Evolutionary conservation across 108 stramenopile species (phyloP).

Genomic region (Fragilaria radians): DNA sequence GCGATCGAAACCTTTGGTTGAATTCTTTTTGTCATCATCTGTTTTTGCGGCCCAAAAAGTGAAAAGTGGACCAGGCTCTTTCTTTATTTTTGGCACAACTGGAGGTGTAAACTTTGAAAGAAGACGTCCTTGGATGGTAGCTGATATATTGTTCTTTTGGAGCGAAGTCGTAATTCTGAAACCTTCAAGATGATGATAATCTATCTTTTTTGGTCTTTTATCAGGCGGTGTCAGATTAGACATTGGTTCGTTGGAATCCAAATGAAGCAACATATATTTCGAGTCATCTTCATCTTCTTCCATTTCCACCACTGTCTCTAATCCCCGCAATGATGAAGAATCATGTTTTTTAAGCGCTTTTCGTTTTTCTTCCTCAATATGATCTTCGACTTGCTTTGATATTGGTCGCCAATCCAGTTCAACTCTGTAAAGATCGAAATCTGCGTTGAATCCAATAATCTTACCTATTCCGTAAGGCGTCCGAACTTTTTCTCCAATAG

Average conservation of each 20-base stretch:
- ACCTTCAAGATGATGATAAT: too few species aligned
- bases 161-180: not conserved
- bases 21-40: slow-evolving; percentile 8
- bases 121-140: slow-evolving; percentile 46
- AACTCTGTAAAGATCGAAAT: slow-evolving; percentile 70
- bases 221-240: not conserved
- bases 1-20: slow-evolving; percentile 30
- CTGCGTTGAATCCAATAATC: slow-evolving; percentile 62
- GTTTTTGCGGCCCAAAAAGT: slow-evolving; percentile 42
- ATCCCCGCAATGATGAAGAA: slow-evolving; percentile 14
- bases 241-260: not conserved
- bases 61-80: slow-evolving; percentile 46
- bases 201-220: not conserved
- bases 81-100: slow-evolving; percentile 54
- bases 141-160: slow-evolving; percentile 2
- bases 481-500: slow-evolving; percentile 62
- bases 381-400: slow-evolving; percentile 65
- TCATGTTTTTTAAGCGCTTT: slow-evolving; percentile 27
- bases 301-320: slow-evolving; percentile 77
- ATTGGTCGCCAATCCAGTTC: slow-evolving; percentile 84
- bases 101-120: slow-evolving; percentile 71
- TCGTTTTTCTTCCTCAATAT: slow-evolving; percentile 33
- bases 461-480: slow-evolving; percentile 80
- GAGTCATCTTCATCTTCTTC: slow-evolving; percentile 29
- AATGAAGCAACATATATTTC: not conserved